Conservation (phyloP, 768 basidiomycete species). For the Nidularia pulvinata region DNA sequence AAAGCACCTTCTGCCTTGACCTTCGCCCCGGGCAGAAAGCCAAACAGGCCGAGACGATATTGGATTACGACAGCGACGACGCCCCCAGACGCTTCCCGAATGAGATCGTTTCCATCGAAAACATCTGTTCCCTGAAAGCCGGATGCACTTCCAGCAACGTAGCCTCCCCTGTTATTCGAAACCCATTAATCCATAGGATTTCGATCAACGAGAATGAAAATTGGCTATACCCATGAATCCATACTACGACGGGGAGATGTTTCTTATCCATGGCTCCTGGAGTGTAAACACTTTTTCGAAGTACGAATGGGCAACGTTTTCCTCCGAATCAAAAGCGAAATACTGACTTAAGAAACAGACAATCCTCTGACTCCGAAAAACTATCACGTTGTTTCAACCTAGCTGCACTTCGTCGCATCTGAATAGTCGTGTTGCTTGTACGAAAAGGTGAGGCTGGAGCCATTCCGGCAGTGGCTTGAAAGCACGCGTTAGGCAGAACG, state of each 20-base stretch:
- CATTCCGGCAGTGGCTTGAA: too few species aligned
- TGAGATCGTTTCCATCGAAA: constrained; percentile 32
- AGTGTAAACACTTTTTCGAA: background rate
- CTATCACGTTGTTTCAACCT: too few species aligned
- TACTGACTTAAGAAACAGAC: constrained; percentile 2
- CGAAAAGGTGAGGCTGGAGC: too few species aligned
- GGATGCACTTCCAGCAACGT: constrained; percentile 20
- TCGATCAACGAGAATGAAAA: background rate
- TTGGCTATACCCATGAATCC: constrained; percentile 1
- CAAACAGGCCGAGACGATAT: constrained; percentile 42
- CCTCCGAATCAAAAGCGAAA: background rate
- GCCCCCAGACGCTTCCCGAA: constrained; percentile 28
- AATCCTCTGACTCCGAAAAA: constrained; percentile 4
- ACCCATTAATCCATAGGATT: background rate
- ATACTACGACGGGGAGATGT: constrained; percentile 1
- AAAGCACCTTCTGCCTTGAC: constrained; percentile 39
- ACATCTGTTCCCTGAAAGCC: too few species aligned
- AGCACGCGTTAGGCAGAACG: too few species aligned
- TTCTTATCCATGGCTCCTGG: background rate
- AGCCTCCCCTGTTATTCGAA: constrained; percentile 28
- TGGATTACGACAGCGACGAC: constrained; percentile 37
- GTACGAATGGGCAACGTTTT: background rate
- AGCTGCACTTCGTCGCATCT: too few species aligned
- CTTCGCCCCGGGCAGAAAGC: constrained; percentile 42
- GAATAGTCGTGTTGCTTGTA: too few species aligned